Conservation (phyloP, 1,284 basidiomycete genomes). For the Sanghuangporus weigelae region DNA sequence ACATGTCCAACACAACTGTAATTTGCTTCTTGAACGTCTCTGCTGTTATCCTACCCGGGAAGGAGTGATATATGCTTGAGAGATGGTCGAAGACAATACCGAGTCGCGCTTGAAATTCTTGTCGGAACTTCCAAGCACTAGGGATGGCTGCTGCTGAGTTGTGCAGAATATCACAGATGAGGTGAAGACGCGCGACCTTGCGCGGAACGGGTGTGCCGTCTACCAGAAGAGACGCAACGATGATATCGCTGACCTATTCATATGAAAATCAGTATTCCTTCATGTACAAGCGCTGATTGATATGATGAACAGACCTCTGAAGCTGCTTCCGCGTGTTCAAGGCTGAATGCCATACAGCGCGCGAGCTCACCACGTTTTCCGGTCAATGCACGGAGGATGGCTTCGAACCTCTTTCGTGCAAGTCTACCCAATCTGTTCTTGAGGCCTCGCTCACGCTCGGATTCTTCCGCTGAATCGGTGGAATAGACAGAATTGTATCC, state of each 20-base stretch:
- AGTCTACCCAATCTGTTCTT: conserved; percentile 74
- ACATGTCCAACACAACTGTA: conserved; percentile 79
- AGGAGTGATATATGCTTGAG: conserved; percentile 86
- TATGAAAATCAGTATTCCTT: background rate
- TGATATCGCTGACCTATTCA: conserved; percentile 76
- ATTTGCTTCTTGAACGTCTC: conserved; percentile 93
- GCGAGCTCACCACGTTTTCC: conserved; percentile 90
- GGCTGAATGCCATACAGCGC: conserved; percentile 90
- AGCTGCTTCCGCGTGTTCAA: conserved; percentile 92
- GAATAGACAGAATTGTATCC: conserved; percentile 91
- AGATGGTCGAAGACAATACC: conserved; percentile 91
- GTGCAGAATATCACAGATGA: conserved; percentile 96
- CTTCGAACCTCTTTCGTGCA: conserved; percentile 79
- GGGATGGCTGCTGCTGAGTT: conserved; percentile 88
- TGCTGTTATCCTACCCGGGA: conserved; percentile 89
- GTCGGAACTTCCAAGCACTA: conserved; percentile 91
- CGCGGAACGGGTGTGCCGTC: conserved; percentile 90
- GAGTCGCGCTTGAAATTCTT: conserved; percentile 83
- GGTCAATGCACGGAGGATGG: conserved; percentile 82
- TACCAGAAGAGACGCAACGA: conserved; percentile 78
- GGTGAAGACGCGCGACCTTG: conserved; percentile 91
- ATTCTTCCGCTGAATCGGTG: conserved; percentile 92
- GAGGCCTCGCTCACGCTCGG: conserved; percentile 73
- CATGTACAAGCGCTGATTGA: background rate
- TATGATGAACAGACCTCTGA: conserved; percentile 61